Evolutionary conservation across 805 yeast genomes (phyloP).

Genomic region (Trichomonascus vanleenenianus): DNA sequence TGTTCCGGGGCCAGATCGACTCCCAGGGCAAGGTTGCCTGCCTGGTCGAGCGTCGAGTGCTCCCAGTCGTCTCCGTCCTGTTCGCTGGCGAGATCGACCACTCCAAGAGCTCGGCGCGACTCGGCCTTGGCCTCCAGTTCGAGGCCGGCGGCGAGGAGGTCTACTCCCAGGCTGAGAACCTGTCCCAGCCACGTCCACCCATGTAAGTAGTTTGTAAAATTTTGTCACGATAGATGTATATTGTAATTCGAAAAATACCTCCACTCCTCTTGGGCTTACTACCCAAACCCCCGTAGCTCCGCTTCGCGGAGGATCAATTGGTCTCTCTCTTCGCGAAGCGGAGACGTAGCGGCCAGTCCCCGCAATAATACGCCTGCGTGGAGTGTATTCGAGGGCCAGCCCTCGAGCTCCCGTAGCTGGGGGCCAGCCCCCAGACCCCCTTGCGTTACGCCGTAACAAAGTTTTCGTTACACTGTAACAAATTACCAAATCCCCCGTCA

Average conservation of each 20-base stretch:
- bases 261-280: too few relatives aligned
- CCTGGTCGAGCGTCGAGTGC: conserved; percentile 84
- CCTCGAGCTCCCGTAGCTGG: too few relatives aligned
- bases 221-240: background rate
- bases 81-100: conserved; percentile 94
- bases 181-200: conserved; percentile 22
- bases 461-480: too few relatives aligned
- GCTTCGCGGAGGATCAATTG: too few relatives aligned
- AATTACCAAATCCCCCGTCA: too few relatives aligned
- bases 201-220: conserved; percentile 16
- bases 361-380: too few relatives aligned
- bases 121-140: conserved; percentile 92
- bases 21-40: conserved; percentile 85
- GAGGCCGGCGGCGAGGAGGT: conserved; percentile 93
- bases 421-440: too few relatives aligned
- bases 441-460: too few relatives aligned
- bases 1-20: conserved; percentile 92
- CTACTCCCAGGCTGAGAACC: conserved; percentile 38
- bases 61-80: conserved; percentile 82
- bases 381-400: too few relatives aligned
- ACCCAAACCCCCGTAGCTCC: too few relatives aligned
- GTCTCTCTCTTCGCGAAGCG: too few relatives aligned
- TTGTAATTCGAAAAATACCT: conserved; percentile 3
- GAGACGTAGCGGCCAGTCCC: too few relatives aligned
- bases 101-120: conserved; percentile 61